These are phyloP conservation scores for Epithele typhae DNA, from an alignment of 768 basidiomycete species.

Conservation along the genomic window DNA sequence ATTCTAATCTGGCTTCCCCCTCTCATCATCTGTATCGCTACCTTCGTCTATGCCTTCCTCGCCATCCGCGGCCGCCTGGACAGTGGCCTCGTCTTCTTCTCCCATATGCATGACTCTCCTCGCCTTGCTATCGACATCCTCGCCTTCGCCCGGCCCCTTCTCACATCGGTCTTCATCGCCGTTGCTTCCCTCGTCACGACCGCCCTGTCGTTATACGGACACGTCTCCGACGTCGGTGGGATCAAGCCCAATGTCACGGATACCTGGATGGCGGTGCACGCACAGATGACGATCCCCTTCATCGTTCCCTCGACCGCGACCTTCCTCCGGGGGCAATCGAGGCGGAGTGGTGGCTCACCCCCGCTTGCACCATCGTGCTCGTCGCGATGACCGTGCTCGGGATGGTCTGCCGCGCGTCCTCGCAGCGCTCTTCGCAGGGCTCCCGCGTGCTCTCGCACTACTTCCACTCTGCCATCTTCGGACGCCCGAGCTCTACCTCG, in stretches of 20 bases:
- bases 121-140: slow-evolving; percentile 19
- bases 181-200: slow-evolving; percentile 12
- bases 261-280: slow-evolving; percentile 20
- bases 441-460: slow-evolving; percentile 12
- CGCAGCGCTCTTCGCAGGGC: slow-evolving; percentile 8
- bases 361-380: slow-evolving; percentile 12
- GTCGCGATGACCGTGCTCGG: slow-evolving; percentile 7
- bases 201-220: slow-evolving; percentile 16
- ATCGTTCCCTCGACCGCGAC: slow-evolving; percentile 6
- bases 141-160: slow-evolving; percentile 20
- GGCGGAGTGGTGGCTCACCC: slow-evolving; percentile 15
- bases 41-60: slow-evolving; percentile 29
- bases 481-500: not conserved
- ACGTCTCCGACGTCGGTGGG: slow-evolving; percentile 12
- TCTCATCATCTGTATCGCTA: slow-evolving; percentile 27
- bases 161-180: slow-evolving; percentile 14
- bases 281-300: slow-evolving; percentile 15
- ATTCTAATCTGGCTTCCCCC: slow-evolving; percentile 35
- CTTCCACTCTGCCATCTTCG: slow-evolving; percentile 12
- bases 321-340: slow-evolving; percentile 3
- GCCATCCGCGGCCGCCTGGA: slow-evolving; percentile 41
- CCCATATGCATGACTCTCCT: slow-evolving; percentile 14
- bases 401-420: slow-evolving; percentile 4
- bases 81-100: slow-evolving; percentile 34
- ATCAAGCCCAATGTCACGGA: slow-evolving; percentile 17